These are phyloP conservation scores for Geotrichum bryndzae DNA, from an alignment of 1,139 yeast genomes.

Conservation along the genomic window DNA sequence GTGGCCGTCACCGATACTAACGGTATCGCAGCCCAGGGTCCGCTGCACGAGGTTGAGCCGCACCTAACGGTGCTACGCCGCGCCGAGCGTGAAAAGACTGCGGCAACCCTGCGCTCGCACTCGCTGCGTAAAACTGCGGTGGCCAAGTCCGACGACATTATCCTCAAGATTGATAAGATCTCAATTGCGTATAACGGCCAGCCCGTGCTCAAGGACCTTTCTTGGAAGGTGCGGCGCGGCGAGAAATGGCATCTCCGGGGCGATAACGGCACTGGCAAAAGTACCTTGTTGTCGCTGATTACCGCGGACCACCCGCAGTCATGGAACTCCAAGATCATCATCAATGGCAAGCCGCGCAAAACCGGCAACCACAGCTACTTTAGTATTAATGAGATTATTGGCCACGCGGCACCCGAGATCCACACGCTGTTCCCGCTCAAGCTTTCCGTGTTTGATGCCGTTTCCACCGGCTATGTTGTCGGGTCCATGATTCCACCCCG, in stretches of 20 bases:
- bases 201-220: slow-evolving; percentile 52
- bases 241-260: slow-evolving; percentile 88
- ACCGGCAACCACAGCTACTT: slow-evolving; percentile 76
- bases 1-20: slow-evolving; percentile 53
- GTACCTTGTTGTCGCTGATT: slow-evolving; percentile 73
- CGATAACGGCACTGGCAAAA: slow-evolving; percentile 87
- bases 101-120: background rate
- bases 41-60: slow-evolving; percentile 34
- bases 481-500: slow-evolving; percentile 51
- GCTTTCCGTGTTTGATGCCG: slow-evolving; percentile 48
- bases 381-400: slow-evolving; percentile 71
- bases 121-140: background rate
- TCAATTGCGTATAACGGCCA: slow-evolving; percentile 61
- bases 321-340: slow-evolving; percentile 66
- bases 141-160: slow-evolving; percentile 21
- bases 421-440: slow-evolving; percentile 71
- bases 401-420: slow-evolving; percentile 86
- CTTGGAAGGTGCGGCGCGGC: slow-evolving; percentile 64
- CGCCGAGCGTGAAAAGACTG: slow-evolving; percentile 16
- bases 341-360: slow-evolving; percentile 61
- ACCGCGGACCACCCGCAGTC: slow-evolving; percentile 97
- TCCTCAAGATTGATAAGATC: slow-evolving; percentile 58
- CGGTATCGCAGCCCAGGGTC: slow-evolving; percentile 51
- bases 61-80: slow-evolving; percentile 32
- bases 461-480: slow-evolving; percentile 68